phyloP scores from a whole-genome alignment of 441 rosid species.

The Pelargonium exstipulatum region DNA sequence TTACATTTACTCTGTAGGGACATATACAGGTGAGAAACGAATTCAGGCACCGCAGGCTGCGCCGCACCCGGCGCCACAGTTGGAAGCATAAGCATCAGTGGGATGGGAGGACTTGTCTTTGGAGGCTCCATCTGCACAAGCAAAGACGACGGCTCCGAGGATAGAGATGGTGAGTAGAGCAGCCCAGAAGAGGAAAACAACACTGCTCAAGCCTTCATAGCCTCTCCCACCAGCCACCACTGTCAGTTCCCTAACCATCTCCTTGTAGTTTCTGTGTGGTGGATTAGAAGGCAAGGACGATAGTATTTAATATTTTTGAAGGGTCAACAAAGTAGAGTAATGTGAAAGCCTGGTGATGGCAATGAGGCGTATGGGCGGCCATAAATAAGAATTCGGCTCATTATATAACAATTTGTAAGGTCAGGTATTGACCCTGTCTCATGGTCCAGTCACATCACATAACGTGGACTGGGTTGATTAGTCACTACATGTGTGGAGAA shows the following conservation, averaged over 20 bases:
- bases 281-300: neutral
- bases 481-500: neutral
- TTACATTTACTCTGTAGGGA: neutral
- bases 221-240: neutral
- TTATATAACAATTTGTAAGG: neutral
- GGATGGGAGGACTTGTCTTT: constrained; percentile 10
- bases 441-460: too few species aligned
- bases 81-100: neutral
- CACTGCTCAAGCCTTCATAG: neutral
- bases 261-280: neutral
- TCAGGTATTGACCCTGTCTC: neutral
- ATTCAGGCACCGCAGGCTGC: constrained; percentile 3
- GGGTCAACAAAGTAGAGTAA: constrained; percentile 2
- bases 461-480: neutral
- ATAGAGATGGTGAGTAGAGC: neutral
- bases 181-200: constrained; percentile 6
- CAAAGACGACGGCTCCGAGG: constrained; percentile 5
- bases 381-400: neutral
- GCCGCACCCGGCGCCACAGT: constrained; percentile 5
- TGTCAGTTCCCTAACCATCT: constrained; percentile 10
- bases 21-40: neutral
- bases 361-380: neutral
- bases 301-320: neutral
- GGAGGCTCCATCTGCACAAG: constrained; percentile 12
- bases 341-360: neutral